Percentiles rank a stretch among this genome's conserved stretches.
phyloP scores from a whole-genome alignment of 805 yeast species.

The Wickerhamomyces bovis region DNA sequence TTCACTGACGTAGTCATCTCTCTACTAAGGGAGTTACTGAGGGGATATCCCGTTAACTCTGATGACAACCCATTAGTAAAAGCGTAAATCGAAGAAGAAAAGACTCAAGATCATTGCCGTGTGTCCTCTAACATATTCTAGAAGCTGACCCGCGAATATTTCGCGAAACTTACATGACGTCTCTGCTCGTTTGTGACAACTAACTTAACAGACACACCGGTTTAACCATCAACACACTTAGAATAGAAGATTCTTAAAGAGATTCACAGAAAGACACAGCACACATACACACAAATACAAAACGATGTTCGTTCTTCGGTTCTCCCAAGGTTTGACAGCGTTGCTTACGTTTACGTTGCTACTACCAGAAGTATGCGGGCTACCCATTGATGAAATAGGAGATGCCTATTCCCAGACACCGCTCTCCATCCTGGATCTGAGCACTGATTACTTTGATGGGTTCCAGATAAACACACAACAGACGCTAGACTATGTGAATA shows the following conservation, averaged over 20 bases:
- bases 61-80: too few relatives aligned
- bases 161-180: background rate
- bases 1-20: too few relatives aligned
- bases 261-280: too few relatives aligned
- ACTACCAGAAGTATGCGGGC: background rate
- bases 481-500: constrained; percentile 4
- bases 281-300: background rate
- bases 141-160: background rate
- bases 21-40: too few relatives aligned
- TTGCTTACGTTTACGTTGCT: background rate
- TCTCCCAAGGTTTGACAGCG: background rate
- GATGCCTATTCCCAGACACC: background rate
- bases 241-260: too few relatives aligned
- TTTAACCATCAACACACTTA: background rate
- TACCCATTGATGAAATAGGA: background rate
- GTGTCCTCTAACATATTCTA: too few relatives aligned
- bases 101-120: too few relatives aligned
- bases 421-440: background rate
- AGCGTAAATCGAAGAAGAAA: too few relatives aligned
- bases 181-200: too few relatives aligned
- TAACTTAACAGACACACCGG: background rate
- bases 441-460: constrained; percentile 13
- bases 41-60: too few relatives aligned
- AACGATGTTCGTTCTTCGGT: background rate
- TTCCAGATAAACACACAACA: constrained; percentile 6